phyloP scores from a whole-genome alignment of 2,329 filamentous ascomycete species.

The Penicillium concentricum region DNA sequence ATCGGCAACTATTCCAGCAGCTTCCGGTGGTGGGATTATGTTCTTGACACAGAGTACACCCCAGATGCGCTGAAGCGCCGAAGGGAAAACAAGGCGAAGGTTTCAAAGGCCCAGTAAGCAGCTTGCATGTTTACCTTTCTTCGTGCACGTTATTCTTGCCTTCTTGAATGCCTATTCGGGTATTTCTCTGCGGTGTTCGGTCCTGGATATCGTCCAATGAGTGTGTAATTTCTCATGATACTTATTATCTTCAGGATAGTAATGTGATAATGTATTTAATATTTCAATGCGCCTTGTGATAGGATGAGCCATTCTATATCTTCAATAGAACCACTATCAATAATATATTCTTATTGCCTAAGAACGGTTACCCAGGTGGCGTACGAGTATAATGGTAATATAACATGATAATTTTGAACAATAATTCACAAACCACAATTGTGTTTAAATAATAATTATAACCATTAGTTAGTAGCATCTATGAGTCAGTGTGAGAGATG shows the following conservation, averaged over 20 bases:
- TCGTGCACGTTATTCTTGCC: neutral
- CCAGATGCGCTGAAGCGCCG: conserved; percentile 81
- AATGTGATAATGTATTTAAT: conserved; percentile 7
- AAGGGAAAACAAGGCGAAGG: conserved; percentile 56
- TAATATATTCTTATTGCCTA: neutral
- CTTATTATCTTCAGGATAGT: neutral
- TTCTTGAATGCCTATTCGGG: neutral
- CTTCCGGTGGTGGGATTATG: conserved; percentile 98
- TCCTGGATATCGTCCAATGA: neutral
- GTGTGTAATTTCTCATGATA: neutral
- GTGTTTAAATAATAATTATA: too few species aligned
- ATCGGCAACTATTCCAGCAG: conserved; percentile 97
- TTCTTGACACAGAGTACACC: conserved; percentile 89
- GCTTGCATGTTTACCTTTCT: neutral
- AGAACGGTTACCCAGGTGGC: neutral
- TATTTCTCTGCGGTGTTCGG: neutral
- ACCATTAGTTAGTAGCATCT: too few species aligned
- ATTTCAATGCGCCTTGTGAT: neutral
- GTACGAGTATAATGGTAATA: too few species aligned
- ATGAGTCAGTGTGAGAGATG: too few species aligned
- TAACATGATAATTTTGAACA: too few species aligned
- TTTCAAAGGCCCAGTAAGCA: conserved; percentile 27
- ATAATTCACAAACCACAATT: too few species aligned
- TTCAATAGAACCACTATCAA: neutral
- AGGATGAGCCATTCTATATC: neutral